Base-by-base conservation (phyloP, 1,139 yeast genomes). In the Kluyveromyces sp. region DNA sequence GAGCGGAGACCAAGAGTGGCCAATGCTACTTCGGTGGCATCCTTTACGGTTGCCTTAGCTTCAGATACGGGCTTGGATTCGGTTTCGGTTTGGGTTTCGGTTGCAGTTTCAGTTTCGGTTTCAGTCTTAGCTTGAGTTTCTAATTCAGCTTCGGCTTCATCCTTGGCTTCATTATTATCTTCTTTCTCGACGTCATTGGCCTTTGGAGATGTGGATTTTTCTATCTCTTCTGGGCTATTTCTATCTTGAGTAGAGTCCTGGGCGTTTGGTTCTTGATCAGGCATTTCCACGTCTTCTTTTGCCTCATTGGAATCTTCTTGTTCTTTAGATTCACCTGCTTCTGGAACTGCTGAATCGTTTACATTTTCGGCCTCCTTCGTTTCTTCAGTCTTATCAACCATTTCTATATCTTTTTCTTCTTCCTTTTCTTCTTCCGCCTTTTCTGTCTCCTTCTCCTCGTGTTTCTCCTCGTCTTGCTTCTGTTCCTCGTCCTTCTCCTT, bases 1-100 rank as follows among this genome's bases (percentile, higher is more conserved):
- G 96, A 76, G 53, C 96, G 77, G 1, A 92, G 85, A 4, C 95
- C 96, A 31, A 86, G 70, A 5, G 82, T 71, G 3, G 88, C 84
- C 51, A 83, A 69, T 1, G 85, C 76, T 37, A 76, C 68, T 5
- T 76, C 69, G 2, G 80, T 74, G 4, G 81, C 79, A 48, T 80
- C 82, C 45, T 63, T 56, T 41, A 69, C 61, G 10, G 64, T 50
- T 21, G 59, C 53, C 29, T 15, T 37, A n/a, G 34, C 39, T 10
- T 37, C 39, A 26, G 34, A 38, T 8, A 37, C 45, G 5, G 41
- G 33, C 15, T 27, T 21, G 4, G 39, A 7, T 4, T 5, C 28
- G 30, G 26, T 28, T 30, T 10, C 15, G 29, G 34, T n/a, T 21
- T 31, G 27, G 29, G n/a, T n/a, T 39, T 27, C 28, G 29, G 25